These are phyloP conservation scores for Heterobasidion annosum DNA, from an alignment of 1,284 basidiomycete genomes.

Conservation along the genomic window DNA sequence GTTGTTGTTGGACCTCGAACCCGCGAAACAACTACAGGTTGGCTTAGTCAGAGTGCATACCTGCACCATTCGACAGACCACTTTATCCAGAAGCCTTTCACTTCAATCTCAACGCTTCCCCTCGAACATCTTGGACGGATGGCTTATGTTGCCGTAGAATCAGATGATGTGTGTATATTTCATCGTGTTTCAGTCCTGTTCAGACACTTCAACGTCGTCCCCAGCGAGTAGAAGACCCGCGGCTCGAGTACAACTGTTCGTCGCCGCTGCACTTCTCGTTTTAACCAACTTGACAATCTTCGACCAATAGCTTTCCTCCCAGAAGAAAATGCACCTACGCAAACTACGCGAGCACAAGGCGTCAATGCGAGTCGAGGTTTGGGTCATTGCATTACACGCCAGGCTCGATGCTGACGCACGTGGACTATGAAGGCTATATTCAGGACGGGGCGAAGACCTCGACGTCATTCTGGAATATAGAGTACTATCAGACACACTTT, in stretches of 20 bases:
- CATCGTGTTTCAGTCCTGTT: not conserved
- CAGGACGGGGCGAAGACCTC: slow-evolving; percentile 29
- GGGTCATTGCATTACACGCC: not conserved
- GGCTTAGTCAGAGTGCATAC: too few relatives aligned
- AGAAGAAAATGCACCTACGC: not conserved
- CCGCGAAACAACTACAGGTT: too few relatives aligned
- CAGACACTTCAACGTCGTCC: not conserved
- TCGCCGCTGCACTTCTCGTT: not conserved
- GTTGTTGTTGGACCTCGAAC: too few relatives aligned
- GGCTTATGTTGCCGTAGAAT: slow-evolving; percentile 4
- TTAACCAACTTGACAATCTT: not conserved
- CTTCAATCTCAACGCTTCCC: too few relatives aligned
- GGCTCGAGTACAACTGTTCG: slow-evolving; percentile 3
- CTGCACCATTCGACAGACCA: too few relatives aligned
- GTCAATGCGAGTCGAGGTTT: slow-evolving; percentile 1
- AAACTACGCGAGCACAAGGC: not conserved
- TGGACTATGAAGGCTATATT: slow-evolving; percentile 29
- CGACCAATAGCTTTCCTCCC: not conserved
- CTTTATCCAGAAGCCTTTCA: too few relatives aligned
- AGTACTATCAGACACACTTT: slow-evolving; percentile 76
- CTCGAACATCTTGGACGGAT: not conserved
- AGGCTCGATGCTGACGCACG: not conserved
- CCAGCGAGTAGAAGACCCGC: not conserved
- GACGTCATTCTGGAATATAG: slow-evolving; percentile 61
- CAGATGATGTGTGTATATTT: slow-evolving; percentile 1